phyloP scores from a whole-genome alignment of 352 stramenopile species.

The Albugo candida region DNA sequence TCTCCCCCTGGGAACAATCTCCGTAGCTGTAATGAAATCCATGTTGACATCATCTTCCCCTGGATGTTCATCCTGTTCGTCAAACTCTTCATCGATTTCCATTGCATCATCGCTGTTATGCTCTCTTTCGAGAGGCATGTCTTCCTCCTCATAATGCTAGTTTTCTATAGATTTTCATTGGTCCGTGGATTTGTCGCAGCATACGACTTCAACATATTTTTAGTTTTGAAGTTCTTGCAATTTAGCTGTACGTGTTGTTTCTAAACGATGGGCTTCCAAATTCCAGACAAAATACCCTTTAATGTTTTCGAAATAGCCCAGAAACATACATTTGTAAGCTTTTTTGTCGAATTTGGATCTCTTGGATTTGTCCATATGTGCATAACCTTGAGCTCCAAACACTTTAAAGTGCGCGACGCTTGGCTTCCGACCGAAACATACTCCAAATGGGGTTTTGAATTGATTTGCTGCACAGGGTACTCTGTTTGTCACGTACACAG shows the following conservation, averaged over 20 bases:
- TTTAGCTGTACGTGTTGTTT: neutral
- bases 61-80: neutral
- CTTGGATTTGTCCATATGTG: too few relatives aligned
- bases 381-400: neutral
- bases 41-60: neutral
- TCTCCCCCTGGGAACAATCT: neutral
- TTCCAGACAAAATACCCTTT: neutral
- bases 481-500: too few relatives aligned
- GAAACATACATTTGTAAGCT: too few relatives aligned
- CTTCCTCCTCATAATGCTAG: neutral
- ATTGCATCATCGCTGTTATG: neutral
- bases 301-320: too few relatives aligned
- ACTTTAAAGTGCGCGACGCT: too few relatives aligned
- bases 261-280: neutral
- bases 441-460: neutral
- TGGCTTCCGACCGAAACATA: too few relatives aligned
- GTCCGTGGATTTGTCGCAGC: neutral
- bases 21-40: neutral
- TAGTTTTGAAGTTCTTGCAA: neutral
- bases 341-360: too few relatives aligned
- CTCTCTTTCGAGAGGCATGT: neutral
- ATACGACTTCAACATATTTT: neutral
- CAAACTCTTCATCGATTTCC: neutral
- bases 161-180: too few relatives aligned
- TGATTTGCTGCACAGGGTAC: too few relatives aligned